A percentile compares a stretch with the other conserved stretches of the same genome.
phyloP scores from a whole-genome alignment of 495 filamentous ascomycete genomes.

The Neurospora sp. region DNA sequence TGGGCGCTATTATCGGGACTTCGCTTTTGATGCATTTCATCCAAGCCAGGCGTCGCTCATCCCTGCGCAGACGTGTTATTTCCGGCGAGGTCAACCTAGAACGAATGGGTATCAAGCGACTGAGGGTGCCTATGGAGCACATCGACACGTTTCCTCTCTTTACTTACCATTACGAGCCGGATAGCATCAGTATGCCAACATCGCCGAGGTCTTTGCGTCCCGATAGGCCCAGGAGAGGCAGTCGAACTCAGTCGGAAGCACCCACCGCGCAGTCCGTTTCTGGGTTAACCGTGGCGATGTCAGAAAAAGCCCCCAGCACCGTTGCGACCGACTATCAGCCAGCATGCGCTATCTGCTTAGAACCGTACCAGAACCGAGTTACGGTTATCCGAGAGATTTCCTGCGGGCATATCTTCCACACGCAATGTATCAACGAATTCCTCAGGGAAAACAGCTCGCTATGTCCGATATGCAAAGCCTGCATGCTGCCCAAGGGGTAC shows the following conservation, averaged over 20 bases:
- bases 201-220: conserved; percentile 9
- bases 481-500: conserved; percentile 55
- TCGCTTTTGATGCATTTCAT: conserved; percentile 65
- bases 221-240: conserved; percentile 1
- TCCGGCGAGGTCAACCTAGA: conserved; percentile 75
- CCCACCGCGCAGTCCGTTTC: not conserved
- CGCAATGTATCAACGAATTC: conserved; percentile 77
- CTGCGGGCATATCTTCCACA: conserved; percentile 81
- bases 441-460: conserved; percentile 60
- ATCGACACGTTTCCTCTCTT: conserved; percentile 66
- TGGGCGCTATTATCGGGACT: conserved; percentile 52
- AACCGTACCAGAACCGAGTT: conserved; percentile 56
- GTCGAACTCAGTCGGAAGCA: not conserved
- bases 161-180: conserved; percentile 49
- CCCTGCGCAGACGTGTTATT: conserved; percentile 57
- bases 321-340: conserved; percentile 51
- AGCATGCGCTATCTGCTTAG: conserved; percentile 76
- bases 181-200: conserved; percentile 5
- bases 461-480: conserved; percentile 81
- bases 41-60: conserved; percentile 53
- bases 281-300: conserved; percentile 9
- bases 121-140: conserved; percentile 58
- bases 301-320: conserved; percentile 8
- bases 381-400: conserved; percentile 74
- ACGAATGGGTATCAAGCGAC: conserved; percentile 61